Conservation (phyloP, 179 eudicot species). For the Dionaea muscipula region DNA sequence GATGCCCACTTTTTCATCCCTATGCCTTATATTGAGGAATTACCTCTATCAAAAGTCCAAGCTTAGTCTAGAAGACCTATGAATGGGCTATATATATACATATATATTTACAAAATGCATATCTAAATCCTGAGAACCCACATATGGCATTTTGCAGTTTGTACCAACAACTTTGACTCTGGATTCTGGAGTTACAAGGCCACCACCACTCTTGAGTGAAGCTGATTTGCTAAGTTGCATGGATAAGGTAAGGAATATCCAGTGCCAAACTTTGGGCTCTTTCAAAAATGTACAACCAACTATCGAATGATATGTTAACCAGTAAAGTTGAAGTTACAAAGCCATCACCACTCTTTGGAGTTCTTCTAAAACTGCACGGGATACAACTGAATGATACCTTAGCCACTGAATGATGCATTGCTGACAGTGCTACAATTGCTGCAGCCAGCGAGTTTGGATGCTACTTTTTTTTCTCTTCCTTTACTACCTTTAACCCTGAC, state of each 20-base stretch:
- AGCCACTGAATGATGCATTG: too few relatives aligned
- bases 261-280: background rate
- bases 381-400: too few relatives aligned
- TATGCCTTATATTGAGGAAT: background rate
- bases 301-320: background rate
- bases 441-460: too few relatives aligned
- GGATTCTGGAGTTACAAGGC: slow-evolving; percentile 83
- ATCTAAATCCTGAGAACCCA: background rate
- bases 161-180: slow-evolving; percentile 64
- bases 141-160: slow-evolving; percentile 38
- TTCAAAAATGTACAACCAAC: background rate
- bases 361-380: too few relatives aligned
- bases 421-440: too few relatives aligned
- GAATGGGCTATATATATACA: too few relatives aligned
- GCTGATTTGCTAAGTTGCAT: slow-evolving; percentile 81
- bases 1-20: background rate
- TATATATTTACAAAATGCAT: too few relatives aligned
- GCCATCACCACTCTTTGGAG: too few relatives aligned
- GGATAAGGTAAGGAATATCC: slow-evolving; percentile 63
- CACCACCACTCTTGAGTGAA: slow-evolving; percentile 91
- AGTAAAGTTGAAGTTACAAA: slow-evolving; percentile 2
- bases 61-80: background rate
- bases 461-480: too few relatives aligned
- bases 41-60: too few relatives aligned
- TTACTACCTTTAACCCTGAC: too few relatives aligned